phyloP scores from a whole-genome alignment of 2,329 filamentous ascomycete species.

The Trichoderma polysporum region DNA sequence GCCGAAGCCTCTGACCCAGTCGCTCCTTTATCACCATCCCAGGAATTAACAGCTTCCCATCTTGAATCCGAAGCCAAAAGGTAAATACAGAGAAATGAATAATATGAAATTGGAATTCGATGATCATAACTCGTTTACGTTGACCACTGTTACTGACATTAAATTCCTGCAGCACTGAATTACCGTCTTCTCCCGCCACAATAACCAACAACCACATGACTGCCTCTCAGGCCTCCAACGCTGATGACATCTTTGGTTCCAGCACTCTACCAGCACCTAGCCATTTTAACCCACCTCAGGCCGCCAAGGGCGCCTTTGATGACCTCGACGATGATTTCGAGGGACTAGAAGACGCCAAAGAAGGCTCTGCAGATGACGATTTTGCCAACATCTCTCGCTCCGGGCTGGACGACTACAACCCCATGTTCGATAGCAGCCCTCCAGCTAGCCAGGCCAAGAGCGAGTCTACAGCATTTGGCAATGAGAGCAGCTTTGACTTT shows the following conservation, averaged over 20 bases:
- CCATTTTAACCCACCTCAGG: conserved; percentile 32
- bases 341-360: conserved; percentile 79
- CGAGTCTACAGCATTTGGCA: conserved; percentile 52
- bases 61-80: conserved; percentile 28
- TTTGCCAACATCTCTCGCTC: conserved; percentile 73
- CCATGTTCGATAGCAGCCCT: conserved; percentile 73
- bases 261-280: conserved; percentile 31
- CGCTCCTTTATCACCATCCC: conserved; percentile 28
- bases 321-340: conserved; percentile 80
- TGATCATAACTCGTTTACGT: neutral
- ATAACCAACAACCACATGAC: conserved; percentile 28
- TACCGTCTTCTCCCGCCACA: conserved; percentile 35
- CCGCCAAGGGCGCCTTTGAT: conserved; percentile 60
- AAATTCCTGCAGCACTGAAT: conserved; percentile 28
- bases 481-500: conserved; percentile 61
- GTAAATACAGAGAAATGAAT: conserved; percentile 25
- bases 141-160: neutral
- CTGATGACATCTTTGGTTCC: conserved; percentile 46
- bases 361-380: conserved; percentile 75
- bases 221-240: conserved; percentile 34
- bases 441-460: conserved; percentile 55
- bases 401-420: conserved; percentile 74
- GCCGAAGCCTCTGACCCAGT: neutral
- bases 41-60: conserved; percentile 24
- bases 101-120: neutral